Evolutionary conservation across 371 early-diverging fungal genomes (phyloP).

Genomic region (Nematocida sp.): DNA sequence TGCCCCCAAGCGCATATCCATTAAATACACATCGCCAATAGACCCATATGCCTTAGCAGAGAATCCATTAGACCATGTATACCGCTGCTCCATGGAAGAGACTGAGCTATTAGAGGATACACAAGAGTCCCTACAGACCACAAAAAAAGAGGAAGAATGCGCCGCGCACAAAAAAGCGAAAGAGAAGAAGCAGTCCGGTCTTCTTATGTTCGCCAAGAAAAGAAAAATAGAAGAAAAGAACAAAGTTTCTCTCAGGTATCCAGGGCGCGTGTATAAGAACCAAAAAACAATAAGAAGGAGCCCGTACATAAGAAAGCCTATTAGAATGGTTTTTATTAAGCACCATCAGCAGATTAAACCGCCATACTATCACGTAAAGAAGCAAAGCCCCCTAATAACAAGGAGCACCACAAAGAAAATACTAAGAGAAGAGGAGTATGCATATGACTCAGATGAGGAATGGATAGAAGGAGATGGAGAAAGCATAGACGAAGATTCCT

Average conservation of each 20-base stretch:
- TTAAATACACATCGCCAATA: no score
- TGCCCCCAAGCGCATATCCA: no score
- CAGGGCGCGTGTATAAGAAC: conserved; percentile 20
- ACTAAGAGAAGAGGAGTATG: conserved; percentile 32
- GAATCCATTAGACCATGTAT: no score
- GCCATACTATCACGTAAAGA: conserved; percentile 4
- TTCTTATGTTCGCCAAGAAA: conserved; percentile 6
- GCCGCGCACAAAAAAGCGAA: no score
- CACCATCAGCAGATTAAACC: conserved; percentile 46
- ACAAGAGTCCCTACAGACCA: no score
- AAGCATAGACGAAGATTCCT: conserved; percentile 33
- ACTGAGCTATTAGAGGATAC: no score
- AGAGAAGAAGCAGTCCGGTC: no score
- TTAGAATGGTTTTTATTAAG: conserved; percentile 42
- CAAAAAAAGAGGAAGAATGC: no score
- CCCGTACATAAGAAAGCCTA: conserved; percentile 29
- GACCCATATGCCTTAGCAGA: no score
- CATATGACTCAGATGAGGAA: conserved; percentile 54
- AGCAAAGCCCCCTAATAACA: background rate
- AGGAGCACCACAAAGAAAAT: conserved; percentile 14
- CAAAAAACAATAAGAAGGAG: conserved; percentile 1
- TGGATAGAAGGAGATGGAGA: conserved; percentile 55
- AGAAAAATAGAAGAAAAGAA: background rate
- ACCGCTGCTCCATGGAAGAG: no score
- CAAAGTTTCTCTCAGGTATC: background rate